Evolutionary conservation across 2,329 filamentous ascomycete species (phyloP), one percentile per base, ranked within the genome.

Genomic region (Microdochium paspali): DNA sequence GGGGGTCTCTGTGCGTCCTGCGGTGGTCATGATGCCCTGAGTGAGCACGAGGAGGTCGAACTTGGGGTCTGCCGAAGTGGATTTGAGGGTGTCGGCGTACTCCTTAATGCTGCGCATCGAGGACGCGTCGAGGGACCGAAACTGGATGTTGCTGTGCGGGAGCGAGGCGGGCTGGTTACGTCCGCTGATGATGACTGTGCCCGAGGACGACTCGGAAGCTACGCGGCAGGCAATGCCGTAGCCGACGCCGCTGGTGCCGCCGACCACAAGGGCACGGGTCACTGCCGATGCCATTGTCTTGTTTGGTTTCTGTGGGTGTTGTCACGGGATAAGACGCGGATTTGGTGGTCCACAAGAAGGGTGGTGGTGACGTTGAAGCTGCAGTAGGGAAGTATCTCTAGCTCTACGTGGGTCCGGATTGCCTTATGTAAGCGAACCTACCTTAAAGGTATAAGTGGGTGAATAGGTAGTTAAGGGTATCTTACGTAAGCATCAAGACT

Each of bases 41-140:
- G 61, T 65, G 49, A 70, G 55, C 46, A 70, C 56, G 2, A 70
- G 64, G 1, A 66, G 54, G 47, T 67, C 64, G n/a, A 70, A 50
- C 6, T 59, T 58, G 21, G 54, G 56, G 35, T 57, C 56, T 24
- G 58, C 28, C 25, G 47, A 10, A 30, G 49, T 46, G 35, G 35
- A 6, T 23, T 59, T 65, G 53, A 54, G 51, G 1, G 46, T 47
- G 13, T 61, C 58, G 0, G 63, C 58, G 48, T 63, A 66, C n/a
- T 51, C 26, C 49, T 65, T 66, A 49, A 66, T 66, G 7, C 48
- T 39, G 25, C 54, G 53, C 63, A 66, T 65, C 0, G 59, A 63
- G 0, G 61, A 58, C 3, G 64, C 63, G 31, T 66, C 64, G 1
- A 66, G 54, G 1, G 47, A 48, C 1, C 54, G 56, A 42, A 66